A percentile compares a stretch with the other conserved stretches of the same genome.
These are phyloP conservation scores for Alternaria atra DNA, from an alignment of 2,329 filamentous ascomycete genomes.

Conservation along the genomic window DNA sequence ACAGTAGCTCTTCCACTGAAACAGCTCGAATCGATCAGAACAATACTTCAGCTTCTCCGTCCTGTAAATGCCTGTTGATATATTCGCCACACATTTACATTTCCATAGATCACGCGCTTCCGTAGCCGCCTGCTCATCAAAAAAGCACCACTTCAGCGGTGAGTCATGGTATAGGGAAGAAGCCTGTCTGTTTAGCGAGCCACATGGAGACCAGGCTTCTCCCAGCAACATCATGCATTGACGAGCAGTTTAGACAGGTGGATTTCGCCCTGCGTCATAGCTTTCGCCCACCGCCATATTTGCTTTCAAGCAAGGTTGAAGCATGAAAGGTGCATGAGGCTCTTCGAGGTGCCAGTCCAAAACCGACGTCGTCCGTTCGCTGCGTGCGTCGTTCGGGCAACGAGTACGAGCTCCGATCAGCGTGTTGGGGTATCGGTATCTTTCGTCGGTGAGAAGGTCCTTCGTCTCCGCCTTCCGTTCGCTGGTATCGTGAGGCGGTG, in stretches of 20 bases:
- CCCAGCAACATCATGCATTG: slow-evolving; percentile 27
- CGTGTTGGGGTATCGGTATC: slow-evolving; percentile 5
- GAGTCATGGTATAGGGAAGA: slow-evolving; percentile 33
- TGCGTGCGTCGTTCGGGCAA: slow-evolving; percentile 22
- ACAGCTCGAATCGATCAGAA: slow-evolving; percentile 5
- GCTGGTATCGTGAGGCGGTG: slow-evolving; percentile 11
- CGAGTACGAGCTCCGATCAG: slow-evolving; percentile 11
- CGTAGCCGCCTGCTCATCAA: slow-evolving; percentile 6
- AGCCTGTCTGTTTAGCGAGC: slow-evolving; percentile 29
- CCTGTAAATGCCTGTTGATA: background rate
- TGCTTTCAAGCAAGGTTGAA: slow-evolving; percentile 23
- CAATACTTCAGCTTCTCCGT: slow-evolving; percentile 13
- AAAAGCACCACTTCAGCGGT: slow-evolving; percentile 17
- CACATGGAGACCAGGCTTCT: slow-evolving; percentile 24
- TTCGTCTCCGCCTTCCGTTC: slow-evolving; percentile 12
- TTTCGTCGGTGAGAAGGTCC: slow-evolving; percentile 11
- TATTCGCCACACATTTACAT: slow-evolving; percentile 6
- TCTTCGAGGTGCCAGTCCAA: slow-evolving; percentile 17
- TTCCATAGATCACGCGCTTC: slow-evolving; percentile 2
- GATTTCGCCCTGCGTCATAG: slow-evolving; percentile 32
- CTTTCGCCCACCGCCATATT: slow-evolving; percentile 19
- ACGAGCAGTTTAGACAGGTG: slow-evolving; percentile 29
- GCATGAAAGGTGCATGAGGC: slow-evolving; percentile 24
- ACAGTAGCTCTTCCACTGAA: background rate
- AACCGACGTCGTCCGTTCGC: background rate